Evolutionary conservation across 2,329 filamentous ascomycete genomes (phyloP).

Genomic region (Pseudogymnoascus sp.): DNA sequence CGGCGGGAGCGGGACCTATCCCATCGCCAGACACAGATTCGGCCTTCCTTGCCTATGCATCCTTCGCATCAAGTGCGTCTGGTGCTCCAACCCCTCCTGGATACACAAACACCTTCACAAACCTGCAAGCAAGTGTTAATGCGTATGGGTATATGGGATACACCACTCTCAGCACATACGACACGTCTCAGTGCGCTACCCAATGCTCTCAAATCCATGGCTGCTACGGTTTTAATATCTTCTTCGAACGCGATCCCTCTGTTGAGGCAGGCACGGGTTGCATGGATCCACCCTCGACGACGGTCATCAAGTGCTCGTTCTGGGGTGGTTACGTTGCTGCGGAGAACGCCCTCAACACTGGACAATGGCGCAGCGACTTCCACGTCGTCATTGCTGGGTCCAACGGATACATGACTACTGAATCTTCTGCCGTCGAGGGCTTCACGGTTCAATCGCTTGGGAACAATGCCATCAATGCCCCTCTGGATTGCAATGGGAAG

Average conservation of each 20-base stretch:
- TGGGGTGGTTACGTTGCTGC: constrained; percentile 26
- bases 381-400: constrained; percentile 35
- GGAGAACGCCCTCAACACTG: constrained; percentile 26
- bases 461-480: constrained; percentile 26
- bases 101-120: constrained; percentile 28
- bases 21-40: constrained; percentile 27
- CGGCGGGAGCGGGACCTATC: constrained; percentile 26
- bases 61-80: constrained; percentile 19
- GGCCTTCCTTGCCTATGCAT: constrained; percentile 24
- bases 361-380: constrained; percentile 28
- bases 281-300: constrained; percentile 28
- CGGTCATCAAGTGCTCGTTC: constrained; percentile 30
- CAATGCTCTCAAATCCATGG: constrained; percentile 24
- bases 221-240: constrained; percentile 30
- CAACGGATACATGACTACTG: constrained; percentile 30
- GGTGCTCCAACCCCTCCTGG: constrained; percentile 26
- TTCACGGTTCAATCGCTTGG: constrained; percentile 20
- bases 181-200: constrained; percentile 24
- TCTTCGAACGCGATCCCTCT: constrained; percentile 30
- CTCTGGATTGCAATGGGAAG: constrained; percentile 17
- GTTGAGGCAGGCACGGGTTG: constrained; percentile 26
- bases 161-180: constrained; percentile 25
- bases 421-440: constrained; percentile 22
- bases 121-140: constrained; percentile 26
- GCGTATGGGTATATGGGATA: constrained; percentile 25